Evolutionary conservation across 2,329 filamentous ascomycete species (phyloP).

Genomic region (Xenoacremonium recifei): DNA sequence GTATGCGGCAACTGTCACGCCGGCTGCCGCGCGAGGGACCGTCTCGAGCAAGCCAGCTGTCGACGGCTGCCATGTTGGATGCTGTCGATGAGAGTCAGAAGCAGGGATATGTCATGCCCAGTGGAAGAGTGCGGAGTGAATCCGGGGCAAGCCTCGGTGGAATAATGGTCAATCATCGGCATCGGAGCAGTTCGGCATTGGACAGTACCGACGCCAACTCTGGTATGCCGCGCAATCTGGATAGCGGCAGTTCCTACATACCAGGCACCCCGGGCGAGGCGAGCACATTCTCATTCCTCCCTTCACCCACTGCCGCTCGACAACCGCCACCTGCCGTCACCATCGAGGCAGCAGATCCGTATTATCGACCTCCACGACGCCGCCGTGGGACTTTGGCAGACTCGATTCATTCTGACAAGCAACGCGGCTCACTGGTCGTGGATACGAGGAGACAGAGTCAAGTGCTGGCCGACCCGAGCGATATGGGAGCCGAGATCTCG

Average conservation of each 20-base stretch:
- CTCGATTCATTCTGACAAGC: slow-evolving; percentile 30
- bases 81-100: slow-evolving; percentile 66
- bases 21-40: slow-evolving; percentile 62
- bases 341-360: slow-evolving; percentile 67
- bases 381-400: slow-evolving; percentile 60
- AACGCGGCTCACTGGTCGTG: slow-evolving; percentile 25
- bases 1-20: slow-evolving; percentile 82
- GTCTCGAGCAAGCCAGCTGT: slow-evolving; percentile 78
- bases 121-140: slow-evolving; percentile 58
- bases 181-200: slow-evolving; percentile 55
- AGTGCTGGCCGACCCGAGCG: slow-evolving; percentile 35
- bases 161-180: slow-evolving; percentile 41
- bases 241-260: slow-evolving; percentile 63
- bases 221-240: slow-evolving; percentile 45
- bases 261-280: slow-evolving; percentile 72
- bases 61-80: slow-evolving; percentile 76
- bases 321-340: slow-evolving; percentile 45
- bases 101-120: slow-evolving; percentile 52
- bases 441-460: slow-evolving; percentile 37
- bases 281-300: slow-evolving; percentile 70
- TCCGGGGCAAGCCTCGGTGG: slow-evolving; percentile 59
- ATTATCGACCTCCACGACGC: slow-evolving; percentile 81
- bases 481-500: slow-evolving; percentile 40
- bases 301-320: slow-evolving; percentile 53
- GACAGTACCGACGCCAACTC: slow-evolving; percentile 50